Conservation (phyloP, 23 red algal genomes). For the Gracilariopsis chorda region DNA sequence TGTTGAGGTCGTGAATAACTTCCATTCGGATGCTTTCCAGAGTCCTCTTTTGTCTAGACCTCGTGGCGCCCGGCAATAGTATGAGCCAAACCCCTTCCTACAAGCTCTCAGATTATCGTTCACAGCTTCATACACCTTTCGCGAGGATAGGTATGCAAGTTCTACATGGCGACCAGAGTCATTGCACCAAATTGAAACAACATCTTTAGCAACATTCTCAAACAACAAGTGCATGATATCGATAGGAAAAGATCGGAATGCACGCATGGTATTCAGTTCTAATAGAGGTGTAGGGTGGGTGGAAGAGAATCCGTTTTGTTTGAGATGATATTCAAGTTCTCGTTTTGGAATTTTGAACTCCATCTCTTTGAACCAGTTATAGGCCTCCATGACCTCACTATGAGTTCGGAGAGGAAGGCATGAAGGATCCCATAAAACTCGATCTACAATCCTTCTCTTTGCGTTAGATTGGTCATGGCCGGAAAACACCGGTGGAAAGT, state of each 20-base stretch:
- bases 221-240: conserved; percentile 27
- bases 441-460: no score
- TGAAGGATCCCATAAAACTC: not conserved
- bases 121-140: not conserved
- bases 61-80: not conserved
- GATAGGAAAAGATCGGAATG: not conserved
- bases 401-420: not conserved
- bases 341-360: not conserved
- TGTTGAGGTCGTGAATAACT: not conserved
- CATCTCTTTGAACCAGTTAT: no score
- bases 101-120: not conserved
- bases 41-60: not conserved
- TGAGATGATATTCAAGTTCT: not conserved
- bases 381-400: no score
- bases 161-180: not conserved
- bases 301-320: not conserved
- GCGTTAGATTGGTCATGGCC: not conserved
- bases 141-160: not conserved
- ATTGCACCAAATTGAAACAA: not conserved
- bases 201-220: not conserved
- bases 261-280: no score
- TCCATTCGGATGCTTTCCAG: not conserved
- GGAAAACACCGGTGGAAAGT: not conserved
- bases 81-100: not conserved
- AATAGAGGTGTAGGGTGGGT: not conserved